Evolutionary conservation across 805 yeast genomes (phyloP).

Genomic region (Babjeviella inositovora): DNA sequence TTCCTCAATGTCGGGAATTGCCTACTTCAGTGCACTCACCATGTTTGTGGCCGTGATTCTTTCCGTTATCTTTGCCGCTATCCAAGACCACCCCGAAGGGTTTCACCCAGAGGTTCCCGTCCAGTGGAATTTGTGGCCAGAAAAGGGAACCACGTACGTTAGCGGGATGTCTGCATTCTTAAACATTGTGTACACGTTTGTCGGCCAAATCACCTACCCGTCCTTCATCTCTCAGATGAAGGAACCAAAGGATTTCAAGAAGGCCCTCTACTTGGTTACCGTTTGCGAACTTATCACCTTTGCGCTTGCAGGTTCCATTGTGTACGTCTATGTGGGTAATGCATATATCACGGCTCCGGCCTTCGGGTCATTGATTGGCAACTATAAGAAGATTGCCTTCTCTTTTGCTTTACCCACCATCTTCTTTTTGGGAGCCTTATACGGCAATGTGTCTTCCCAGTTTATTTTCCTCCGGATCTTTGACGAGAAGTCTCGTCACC

Average conservation of each 20-base stretch:
- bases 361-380: conserved; percentile 30
- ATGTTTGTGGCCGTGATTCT: conserved; percentile 40
- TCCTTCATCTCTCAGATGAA: conserved; percentile 47
- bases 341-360: conserved; percentile 42
- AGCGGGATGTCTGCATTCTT: conserved; percentile 36
- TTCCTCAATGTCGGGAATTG: conserved; percentile 31
- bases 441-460: conserved; percentile 36
- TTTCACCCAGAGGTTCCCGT: conserved; percentile 20
- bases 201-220: conserved; percentile 49
- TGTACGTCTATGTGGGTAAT: conserved; percentile 42
- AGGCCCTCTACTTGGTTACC: conserved; percentile 37
- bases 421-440: conserved; percentile 36
- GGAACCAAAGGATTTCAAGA: conserved; percentile 37
- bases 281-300: conserved; percentile 29
- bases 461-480: conserved; percentile 32
- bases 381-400: conserved; percentile 35
- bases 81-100: conserved; percentile 29
- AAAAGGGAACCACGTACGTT: conserved; percentile 33
- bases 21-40: conserved; percentile 35
- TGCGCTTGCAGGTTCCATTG: conserved; percentile 37
- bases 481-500: conserved; percentile 20
- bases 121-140: conserved; percentile 30
- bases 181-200: conserved; percentile 47
- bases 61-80: conserved; percentile 35
- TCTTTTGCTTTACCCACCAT: conserved; percentile 49